Evolutionary conservation across 352 stramenopile species (phyloP).

Genomic region (Thraustochytrium sp.): DNA sequence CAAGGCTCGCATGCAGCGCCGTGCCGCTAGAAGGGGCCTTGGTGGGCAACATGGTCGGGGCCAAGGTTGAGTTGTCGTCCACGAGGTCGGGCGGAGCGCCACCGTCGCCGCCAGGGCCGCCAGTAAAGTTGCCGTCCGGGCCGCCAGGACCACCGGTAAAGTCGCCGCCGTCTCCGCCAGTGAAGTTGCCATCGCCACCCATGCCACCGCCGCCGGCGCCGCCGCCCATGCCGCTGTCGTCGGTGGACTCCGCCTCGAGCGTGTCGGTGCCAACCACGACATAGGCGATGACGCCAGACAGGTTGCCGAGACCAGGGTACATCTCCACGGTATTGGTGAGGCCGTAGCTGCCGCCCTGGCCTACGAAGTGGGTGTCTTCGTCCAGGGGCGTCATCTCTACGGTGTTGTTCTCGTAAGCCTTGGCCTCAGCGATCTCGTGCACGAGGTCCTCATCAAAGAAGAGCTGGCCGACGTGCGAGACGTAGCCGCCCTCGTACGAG

Average conservation of each 20-base stretch:
- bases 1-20: neutral
- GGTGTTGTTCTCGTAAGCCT: constrained; percentile 1
- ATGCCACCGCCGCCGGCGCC: neutral
- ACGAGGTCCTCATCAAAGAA: neutral
- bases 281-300: neutral
- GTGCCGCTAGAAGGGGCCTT: neutral
- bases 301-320: neutral
- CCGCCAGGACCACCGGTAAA: neutral
- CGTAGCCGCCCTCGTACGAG: neutral
- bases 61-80: no score
- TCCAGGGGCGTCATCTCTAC: neutral
- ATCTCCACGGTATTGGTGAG: neutral
- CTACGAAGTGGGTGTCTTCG: neutral
- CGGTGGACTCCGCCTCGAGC: neutral
- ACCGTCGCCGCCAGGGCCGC: no score
- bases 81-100: neutral
- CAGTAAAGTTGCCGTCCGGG: neutral
- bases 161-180: no score
- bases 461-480: constrained; percentile 30
- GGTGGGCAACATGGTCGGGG: constrained; percentile 11
- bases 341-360: neutral
- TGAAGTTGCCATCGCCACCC: no score
- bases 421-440: neutral
- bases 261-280: neutral
- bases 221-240: neutral